A percentile compares a stretch with the other conserved stretches of the same genome.
Conservation (phyloP, 768 basidiomycete genomes). For the Mrakia blollopis region DNA sequence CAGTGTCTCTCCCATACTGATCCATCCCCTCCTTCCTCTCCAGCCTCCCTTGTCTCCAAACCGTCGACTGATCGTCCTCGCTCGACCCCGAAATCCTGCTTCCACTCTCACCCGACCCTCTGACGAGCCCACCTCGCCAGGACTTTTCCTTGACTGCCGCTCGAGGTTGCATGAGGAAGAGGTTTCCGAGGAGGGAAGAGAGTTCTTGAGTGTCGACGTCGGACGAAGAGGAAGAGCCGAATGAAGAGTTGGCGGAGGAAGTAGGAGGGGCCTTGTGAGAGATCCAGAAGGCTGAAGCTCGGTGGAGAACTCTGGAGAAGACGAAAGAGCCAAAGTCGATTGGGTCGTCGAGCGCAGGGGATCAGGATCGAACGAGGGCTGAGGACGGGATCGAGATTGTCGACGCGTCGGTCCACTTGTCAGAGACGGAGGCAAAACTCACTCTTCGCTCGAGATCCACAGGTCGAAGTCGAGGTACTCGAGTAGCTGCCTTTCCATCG, state of each 20-base stretch:
- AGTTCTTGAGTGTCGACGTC: neutral
- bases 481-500: neutral
- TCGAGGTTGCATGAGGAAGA: constrained; percentile 1
- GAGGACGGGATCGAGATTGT: no score
- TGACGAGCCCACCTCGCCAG: neutral
- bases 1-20: no score
- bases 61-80: neutral
- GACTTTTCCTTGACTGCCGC: neutral
- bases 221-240: neutral
- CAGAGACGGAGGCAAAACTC: neutral
- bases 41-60: neutral
- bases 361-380: no score
- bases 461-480: neutral
- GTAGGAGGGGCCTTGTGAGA: neutral
- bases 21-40: neutral
- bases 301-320: neutral
- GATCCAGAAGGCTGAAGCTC: neutral
- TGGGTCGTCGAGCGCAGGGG: no score
- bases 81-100: neutral
- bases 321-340: no score
- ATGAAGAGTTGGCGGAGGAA: neutral
- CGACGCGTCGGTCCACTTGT: no score
- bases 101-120: neutral
- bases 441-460: constrained; percentile 7
- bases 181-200: neutral